Conservation (phyloP, 345 rosid species). For the Fremontodendron californicum region DNA sequence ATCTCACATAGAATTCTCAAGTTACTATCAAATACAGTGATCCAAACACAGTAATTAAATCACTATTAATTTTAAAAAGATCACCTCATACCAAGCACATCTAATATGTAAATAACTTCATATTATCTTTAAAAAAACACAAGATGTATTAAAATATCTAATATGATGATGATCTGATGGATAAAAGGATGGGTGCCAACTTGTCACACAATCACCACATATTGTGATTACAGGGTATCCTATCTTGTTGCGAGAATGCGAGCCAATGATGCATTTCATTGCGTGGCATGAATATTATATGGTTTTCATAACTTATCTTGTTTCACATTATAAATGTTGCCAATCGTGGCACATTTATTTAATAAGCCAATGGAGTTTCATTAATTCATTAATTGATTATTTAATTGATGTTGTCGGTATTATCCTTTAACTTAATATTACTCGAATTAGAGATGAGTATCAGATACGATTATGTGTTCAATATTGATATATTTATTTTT, state of each 20-base stretch:
- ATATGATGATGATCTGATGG: not conserved
- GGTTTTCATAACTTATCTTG: not conserved
- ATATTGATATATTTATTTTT: too few species aligned
- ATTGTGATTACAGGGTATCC: conserved; percentile 5
- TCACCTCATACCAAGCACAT: too few species aligned
- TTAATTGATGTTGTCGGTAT: too few species aligned
- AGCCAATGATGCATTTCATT: not conserved
- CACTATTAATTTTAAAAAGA: too few species aligned
- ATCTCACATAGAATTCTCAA: too few species aligned
- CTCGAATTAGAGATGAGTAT: too few species aligned
- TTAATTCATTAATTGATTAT: too few species aligned
- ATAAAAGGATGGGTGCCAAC: not conserved
- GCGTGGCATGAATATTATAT: conserved; percentile 12
- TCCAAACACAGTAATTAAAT: too few species aligned
- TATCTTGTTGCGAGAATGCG: conserved; percentile 21
- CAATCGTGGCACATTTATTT: not conserved
- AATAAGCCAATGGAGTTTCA: not conserved
- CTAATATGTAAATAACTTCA: too few species aligned
- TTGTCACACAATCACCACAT: not conserved
- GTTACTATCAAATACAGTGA: too few species aligned
- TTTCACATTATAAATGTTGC: not conserved
- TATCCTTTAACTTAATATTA: not conserved
- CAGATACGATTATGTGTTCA: too few species aligned
- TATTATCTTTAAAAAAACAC: not conserved
- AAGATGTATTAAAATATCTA: not conserved